phyloP scores from a whole-genome alignment of 2,329 filamentous ascomycete species.

The Thielaviopsis musarum region DNA sequence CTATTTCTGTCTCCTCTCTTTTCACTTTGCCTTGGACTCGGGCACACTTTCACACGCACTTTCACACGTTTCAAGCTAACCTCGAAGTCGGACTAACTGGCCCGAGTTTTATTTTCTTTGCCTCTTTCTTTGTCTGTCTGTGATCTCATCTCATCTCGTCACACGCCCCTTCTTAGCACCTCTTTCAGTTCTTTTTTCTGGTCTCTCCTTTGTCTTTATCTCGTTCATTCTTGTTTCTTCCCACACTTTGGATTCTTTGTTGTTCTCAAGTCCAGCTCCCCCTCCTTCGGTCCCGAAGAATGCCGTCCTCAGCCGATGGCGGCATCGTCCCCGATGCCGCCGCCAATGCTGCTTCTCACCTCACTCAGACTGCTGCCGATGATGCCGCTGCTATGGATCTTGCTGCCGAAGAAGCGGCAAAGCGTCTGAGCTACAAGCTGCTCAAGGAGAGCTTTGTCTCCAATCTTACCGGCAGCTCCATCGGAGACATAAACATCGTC shows the following conservation, averaged over 20 bases:
- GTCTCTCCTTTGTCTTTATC: not conserved
- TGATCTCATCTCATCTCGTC: not conserved
- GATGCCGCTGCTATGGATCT: constrained; percentile 21
- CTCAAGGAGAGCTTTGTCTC: constrained; percentile 94
- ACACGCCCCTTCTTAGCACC: not conserved
- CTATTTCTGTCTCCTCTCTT: too few species aligned
- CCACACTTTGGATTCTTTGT: not conserved
- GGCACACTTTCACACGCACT: too few species aligned
- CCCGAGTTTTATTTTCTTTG: not conserved
- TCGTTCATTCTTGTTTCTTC: not conserved
- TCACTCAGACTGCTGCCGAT: not conserved
- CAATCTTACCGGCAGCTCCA: constrained; percentile 65
- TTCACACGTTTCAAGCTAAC: not conserved
- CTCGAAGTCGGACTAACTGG: not conserved
- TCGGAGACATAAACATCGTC: constrained; percentile 75
- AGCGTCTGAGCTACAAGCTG: constrained; percentile 54
- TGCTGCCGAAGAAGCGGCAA: constrained; percentile 15
- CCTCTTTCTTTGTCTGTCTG: not conserved
- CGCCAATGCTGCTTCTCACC: not conserved
- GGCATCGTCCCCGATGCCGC: not conserved
- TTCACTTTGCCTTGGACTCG: too few species aligned
- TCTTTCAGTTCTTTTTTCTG: not conserved
- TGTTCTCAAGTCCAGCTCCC: too few species aligned
- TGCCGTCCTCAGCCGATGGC: not conserved
- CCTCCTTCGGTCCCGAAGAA: not conserved